Evolutionary conservation across 148 eudicot genomes (phyloP).

Genomic region (Spergularia marina): DNA sequence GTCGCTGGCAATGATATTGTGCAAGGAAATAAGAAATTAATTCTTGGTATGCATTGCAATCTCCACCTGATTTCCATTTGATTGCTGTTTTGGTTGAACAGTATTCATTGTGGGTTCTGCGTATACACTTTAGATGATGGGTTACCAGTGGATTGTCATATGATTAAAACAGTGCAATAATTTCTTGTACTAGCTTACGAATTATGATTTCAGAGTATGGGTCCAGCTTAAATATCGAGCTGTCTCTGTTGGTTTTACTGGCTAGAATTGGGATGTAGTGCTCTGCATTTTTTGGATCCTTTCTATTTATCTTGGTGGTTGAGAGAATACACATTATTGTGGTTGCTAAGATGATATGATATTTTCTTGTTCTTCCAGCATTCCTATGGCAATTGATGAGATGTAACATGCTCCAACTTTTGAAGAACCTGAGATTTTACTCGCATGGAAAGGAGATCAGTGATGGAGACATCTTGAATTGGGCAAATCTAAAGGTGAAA

Average conservation of each 20-base stretch:
- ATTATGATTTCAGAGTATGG: background rate
- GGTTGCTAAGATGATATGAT: background rate
- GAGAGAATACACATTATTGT: background rate
- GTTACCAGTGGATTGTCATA: too few species aligned
- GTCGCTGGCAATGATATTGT: constrained; percentile 87
- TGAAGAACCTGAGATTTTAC: constrained; percentile 76
- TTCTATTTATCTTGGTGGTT: constrained; percentile 2
- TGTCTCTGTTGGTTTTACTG: background rate
- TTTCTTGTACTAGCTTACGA: too few species aligned
- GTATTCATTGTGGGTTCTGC: too few species aligned
- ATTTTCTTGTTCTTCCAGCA: constrained; percentile 45
- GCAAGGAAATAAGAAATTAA: constrained; percentile 88
- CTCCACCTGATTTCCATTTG: background rate
- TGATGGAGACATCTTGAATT: constrained; percentile 72
- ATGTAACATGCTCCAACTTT: constrained; percentile 81
- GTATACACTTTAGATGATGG: too few species aligned
- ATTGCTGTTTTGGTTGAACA: background rate
- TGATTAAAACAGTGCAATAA: too few species aligned
- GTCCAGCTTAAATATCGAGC: background rate
- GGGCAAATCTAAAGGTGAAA: constrained; percentile 90
- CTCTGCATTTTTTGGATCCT: background rate
- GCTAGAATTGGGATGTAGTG: too few species aligned
- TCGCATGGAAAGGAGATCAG: constrained; percentile 80
- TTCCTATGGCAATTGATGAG: constrained; percentile 98
- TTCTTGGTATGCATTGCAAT: constrained; percentile 47